Evolutionary conservation across 2,329 filamentous ascomycete species (phyloP).

Genomic region (Scorias spongiosa): DNA sequence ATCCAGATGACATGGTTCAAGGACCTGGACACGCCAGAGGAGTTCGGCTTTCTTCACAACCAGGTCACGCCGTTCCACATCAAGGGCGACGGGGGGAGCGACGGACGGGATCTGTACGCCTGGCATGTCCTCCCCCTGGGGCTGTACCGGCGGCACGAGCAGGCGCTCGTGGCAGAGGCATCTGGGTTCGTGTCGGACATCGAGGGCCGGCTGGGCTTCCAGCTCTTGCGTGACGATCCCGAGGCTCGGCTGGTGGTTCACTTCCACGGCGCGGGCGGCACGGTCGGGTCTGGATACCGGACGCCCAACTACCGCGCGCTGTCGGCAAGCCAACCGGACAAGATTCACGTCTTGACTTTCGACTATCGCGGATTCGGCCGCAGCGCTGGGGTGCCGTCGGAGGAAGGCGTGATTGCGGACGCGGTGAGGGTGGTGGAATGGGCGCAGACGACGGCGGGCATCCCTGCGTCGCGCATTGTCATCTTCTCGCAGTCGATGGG

Average conservation of each 20-base stretch:
- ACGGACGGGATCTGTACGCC: slow-evolving; percentile 28
- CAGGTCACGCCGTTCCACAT: slow-evolving; percentile 36
- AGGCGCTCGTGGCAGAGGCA: slow-evolving; percentile 26
- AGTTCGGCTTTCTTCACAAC: slow-evolving; percentile 33
- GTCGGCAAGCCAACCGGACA: slow-evolving; percentile 12
- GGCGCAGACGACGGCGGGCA: slow-evolving; percentile 35
- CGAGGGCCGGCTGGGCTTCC: slow-evolving; percentile 34
- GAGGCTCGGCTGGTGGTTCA: slow-evolving; percentile 48
- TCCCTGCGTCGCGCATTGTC: slow-evolving; percentile 41
- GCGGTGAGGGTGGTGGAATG: slow-evolving; percentile 39
- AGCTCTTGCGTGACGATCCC: slow-evolving; percentile 47
- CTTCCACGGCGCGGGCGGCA: slow-evolving; percentile 43
- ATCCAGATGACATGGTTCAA: slow-evolving; percentile 41
- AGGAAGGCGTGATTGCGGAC: slow-evolving; percentile 39
- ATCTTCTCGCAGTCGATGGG: slow-evolving; percentile 46
- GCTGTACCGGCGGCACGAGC: slow-evolving; percentile 29
- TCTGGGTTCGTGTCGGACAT: slow-evolving; percentile 25
- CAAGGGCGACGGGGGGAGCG: slow-evolving; percentile 10
- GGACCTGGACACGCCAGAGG: slow-evolving; percentile 33
- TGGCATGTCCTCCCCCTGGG: slow-evolving; percentile 37
- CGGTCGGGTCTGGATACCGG: slow-evolving; percentile 39
- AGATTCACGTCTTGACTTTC: slow-evolving; percentile 43
- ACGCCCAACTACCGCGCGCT: slow-evolving; percentile 42
- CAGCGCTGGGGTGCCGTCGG: slow-evolving; percentile 39
- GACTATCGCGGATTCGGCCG: slow-evolving; percentile 48